Evolutionary conservation across 257 asterid genomes (phyloP), one percentile per base, ranked within the genome.

Genomic region (Pogostemon cablin): DNA sequence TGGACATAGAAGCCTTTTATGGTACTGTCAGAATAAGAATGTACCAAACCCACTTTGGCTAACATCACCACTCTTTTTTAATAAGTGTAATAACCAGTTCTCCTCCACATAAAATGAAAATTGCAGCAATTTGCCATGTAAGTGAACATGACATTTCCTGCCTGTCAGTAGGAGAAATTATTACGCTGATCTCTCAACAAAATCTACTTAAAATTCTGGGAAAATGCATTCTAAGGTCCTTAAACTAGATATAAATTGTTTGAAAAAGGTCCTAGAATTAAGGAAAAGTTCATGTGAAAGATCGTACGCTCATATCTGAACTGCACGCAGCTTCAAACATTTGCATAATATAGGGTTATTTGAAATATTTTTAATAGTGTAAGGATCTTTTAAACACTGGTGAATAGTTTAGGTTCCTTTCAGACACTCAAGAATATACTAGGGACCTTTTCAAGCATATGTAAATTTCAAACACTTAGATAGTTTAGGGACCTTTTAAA

Each of bases 161-260:
- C 9, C 35, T 5, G 8, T 17, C 35, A 20, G 40, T 42, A 52
- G 53, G 8, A 41, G 15, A 3, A 61, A 62, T 42, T 34, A 62
- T 9, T 41, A 62, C 9, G 39, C 17, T 3, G 39, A 62, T 42
- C 20, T 62, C 68, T 41, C 35, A 38, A 17, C 3, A 15, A 42
- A 25, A 25, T 25, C 32, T 25, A 25, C 32, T 25, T 25, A 25
- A 25, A 25, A 25, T 25, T 25, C 32, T 25, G 32, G 32, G 32
- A 25, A 50, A 50, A 32, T 12, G 57, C 57, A 50, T 50, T 49
- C 17, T 50, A 50, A 50, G 57, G 57, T 50, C 57, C 34, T 32
- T 12, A 50, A 12, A 50, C 9, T 12, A 50, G 5, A 25, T 25
- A 25, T 6, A 5, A 50, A 50, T n/a, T n/a, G 8, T 4, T 12